Evolutionary conservation across 192 early-diverging fungal species (phyloP).

Genomic region (Coemansia sp.): DNA sequence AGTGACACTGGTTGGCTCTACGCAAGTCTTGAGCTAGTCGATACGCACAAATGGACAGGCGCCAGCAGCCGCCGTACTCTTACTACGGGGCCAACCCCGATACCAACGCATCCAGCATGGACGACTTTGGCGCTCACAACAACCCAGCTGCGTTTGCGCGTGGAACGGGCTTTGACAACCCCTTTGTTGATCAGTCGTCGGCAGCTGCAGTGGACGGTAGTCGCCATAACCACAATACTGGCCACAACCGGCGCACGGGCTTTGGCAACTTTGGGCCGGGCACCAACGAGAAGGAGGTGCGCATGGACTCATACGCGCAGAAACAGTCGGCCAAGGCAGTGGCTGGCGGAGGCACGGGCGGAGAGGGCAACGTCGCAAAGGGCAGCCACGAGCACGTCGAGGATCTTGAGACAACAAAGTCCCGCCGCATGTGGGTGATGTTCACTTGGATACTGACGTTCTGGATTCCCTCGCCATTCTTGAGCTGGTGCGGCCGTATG

Average conservation of each 20-base stretch:
- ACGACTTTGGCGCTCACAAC: slow-evolving; percentile 25
- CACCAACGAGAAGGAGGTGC: slow-evolving; percentile 18
- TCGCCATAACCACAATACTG: neutral
- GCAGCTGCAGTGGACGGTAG: slow-evolving; percentile 16
- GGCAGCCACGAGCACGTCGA: slow-evolving; percentile 49
- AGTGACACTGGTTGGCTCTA: neutral
- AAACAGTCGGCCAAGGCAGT: slow-evolving; percentile 11
- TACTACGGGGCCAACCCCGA: slow-evolving; percentile 22
- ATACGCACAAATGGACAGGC: slow-evolving; percentile 24
- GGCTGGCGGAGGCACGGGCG: slow-evolving; percentile 34
- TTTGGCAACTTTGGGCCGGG: slow-evolving; percentile 1
- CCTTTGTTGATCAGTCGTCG: slow-evolving; percentile 37
- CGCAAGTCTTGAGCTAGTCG: neutral
- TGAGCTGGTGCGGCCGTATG: slow-evolving; percentile 61
- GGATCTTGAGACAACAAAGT: slow-evolving; percentile 32
- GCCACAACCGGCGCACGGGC: slow-evolving; percentile 5
- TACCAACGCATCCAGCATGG: slow-evolving; percentile 27
- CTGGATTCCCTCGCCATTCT: slow-evolving; percentile 43
- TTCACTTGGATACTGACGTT: slow-evolving; percentile 35
- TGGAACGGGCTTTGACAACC: slow-evolving; percentile 17
- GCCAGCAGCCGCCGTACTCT: slow-evolving; percentile 19
- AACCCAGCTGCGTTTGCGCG: slow-evolving; percentile 10
- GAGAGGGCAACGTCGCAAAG: slow-evolving; percentile 44
- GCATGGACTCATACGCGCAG: slow-evolving; percentile 31
- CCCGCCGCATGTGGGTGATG: slow-evolving; percentile 36